These are phyloP conservation scores for Anethum foeniculum DNA, from an alignment of 140 eudicot genomes.

Conservation along the genomic window DNA sequence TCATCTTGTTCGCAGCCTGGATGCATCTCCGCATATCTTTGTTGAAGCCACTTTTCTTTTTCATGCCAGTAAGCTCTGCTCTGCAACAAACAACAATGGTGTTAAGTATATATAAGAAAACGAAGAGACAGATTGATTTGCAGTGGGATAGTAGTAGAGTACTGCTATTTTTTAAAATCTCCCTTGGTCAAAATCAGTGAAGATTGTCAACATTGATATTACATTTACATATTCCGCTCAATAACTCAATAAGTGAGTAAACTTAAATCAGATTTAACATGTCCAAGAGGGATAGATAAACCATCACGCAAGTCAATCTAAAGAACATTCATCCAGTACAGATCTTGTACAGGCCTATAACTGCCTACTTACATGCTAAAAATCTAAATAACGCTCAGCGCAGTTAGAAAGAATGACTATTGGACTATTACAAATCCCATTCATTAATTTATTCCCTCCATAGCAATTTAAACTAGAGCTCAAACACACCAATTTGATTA, in stretches of 20 bases:
- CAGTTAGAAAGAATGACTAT: not conserved
- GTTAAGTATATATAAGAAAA: not conserved
- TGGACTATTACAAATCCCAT: not conserved
- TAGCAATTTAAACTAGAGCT: not conserved
- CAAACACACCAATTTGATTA: not conserved
- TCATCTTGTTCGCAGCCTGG: slow-evolving; percentile 26
- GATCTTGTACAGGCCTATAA: not conserved
- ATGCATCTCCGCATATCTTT: slow-evolving; percentile 48
- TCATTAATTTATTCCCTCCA: no score
- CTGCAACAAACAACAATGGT: slow-evolving; percentile 28
- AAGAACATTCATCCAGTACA: no score
- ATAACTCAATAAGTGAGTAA: not conserved
- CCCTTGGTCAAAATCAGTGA: not conserved
- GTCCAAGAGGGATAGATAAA: not conserved
- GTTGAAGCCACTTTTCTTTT: slow-evolving; percentile 66
- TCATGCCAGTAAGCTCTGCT: slow-evolving; percentile 42
- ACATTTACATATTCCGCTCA: not conserved
- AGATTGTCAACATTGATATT: not conserved
- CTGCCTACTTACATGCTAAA: not conserved
- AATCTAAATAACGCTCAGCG: not conserved
- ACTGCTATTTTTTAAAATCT: not conserved
- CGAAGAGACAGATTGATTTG: not conserved
- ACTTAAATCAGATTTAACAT: not conserved
- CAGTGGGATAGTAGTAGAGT: not conserved
- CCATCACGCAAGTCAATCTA: not conserved